These are phyloP conservation scores for Xylaria intraflava DNA, from an alignment of 495 filamentous ascomycete species.

Conservation along the genomic window DNA sequence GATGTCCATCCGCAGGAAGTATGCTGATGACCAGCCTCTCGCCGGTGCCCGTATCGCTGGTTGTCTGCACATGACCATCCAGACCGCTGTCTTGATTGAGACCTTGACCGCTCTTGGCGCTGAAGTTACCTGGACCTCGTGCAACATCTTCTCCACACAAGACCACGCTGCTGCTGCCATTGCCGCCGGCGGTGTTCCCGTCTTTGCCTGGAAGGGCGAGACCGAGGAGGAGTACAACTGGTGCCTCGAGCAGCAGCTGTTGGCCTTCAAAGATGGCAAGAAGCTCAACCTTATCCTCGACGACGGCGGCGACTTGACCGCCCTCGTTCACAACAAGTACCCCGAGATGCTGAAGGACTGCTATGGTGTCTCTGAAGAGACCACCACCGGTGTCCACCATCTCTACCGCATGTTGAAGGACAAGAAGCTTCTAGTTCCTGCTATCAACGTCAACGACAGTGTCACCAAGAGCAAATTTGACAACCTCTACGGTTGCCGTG, in stretches of 20 bases:
- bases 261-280: conserved; percentile 93
- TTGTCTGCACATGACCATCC: conserved; percentile 99
- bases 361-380: conserved; percentile 98
- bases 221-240: conserved; percentile 99
- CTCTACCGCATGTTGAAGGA: conserved; percentile 97
- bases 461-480: conserved; percentile 99
- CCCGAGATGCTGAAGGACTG: conserved; percentile 95
- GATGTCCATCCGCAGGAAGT: conserved; percentile 89
- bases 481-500: conserved; percentile 98
- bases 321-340: conserved; percentile 95
- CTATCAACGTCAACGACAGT: conserved; percentile 99
- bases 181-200: conserved; percentile 85
- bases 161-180: conserved; percentile 98
- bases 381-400: conserved; percentile 99
- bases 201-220: conserved; percentile 99
- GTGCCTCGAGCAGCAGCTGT: conserved; percentile 98
- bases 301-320: conserved; percentile 95
- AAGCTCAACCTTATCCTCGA: conserved; percentile 97
- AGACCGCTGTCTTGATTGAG: conserved; percentile 98
- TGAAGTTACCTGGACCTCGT: conserved; percentile 94
- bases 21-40: conserved; percentile 86
- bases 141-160: conserved; percentile 99
- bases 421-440: conserved; percentile 79
- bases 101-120: conserved; percentile 89
- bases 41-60: conserved; percentile 85